These are phyloP conservation scores for Basidioascus undulatus DNA, from an alignment of 768 basidiomycete genomes.

Conservation along the genomic window DNA sequence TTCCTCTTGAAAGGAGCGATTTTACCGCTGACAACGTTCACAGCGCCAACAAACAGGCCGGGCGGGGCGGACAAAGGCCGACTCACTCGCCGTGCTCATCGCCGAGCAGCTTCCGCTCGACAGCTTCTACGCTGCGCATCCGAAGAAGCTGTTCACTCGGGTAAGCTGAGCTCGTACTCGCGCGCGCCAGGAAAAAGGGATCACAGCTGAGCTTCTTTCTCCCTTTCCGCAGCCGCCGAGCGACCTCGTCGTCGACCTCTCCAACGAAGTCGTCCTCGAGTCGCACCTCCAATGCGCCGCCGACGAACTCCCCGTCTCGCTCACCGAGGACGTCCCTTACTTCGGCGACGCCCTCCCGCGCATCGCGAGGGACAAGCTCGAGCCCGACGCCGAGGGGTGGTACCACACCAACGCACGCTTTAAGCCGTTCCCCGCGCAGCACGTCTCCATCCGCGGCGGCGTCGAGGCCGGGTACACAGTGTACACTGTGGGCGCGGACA, in stretches of 20 bases:
- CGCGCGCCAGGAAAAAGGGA: no score
- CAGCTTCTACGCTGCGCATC: constrained; percentile 35
- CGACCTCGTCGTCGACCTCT: constrained; percentile 47
- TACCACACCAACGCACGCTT: constrained; percentile 60
- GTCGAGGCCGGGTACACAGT: constrained; percentile 59
- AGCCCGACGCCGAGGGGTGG: constrained; percentile 60
- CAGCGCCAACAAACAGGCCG: constrained; percentile 75
- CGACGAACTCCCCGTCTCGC: constrained; percentile 53
- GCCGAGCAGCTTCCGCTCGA: constrained; percentile 41
- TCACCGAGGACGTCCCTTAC: constrained; percentile 34
- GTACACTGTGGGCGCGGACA: constrained; percentile 31
- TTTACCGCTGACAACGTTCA: neutral
- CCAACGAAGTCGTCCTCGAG: constrained; percentile 51
- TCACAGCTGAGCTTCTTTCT: neutral
- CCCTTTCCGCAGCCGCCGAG: constrained; percentile 20
- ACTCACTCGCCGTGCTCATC: constrained; percentile 52
- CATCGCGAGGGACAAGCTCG: constrained; percentile 36
- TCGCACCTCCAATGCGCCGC: constrained; percentile 73
- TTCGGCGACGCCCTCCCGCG: constrained; percentile 39
- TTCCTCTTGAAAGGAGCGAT: neutral
- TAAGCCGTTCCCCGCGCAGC: constrained; percentile 47
- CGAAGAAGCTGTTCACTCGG: constrained; percentile 43
- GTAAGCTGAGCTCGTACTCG: no score
- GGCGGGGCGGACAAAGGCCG: constrained; percentile 55
- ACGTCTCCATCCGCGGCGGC: constrained; percentile 47